A percentile compares a stretch with the other conserved stretches of the same genome.
Conservation (phyloP, 108 stramenopile species). For the Aureococcus anophagefferens region DNA sequence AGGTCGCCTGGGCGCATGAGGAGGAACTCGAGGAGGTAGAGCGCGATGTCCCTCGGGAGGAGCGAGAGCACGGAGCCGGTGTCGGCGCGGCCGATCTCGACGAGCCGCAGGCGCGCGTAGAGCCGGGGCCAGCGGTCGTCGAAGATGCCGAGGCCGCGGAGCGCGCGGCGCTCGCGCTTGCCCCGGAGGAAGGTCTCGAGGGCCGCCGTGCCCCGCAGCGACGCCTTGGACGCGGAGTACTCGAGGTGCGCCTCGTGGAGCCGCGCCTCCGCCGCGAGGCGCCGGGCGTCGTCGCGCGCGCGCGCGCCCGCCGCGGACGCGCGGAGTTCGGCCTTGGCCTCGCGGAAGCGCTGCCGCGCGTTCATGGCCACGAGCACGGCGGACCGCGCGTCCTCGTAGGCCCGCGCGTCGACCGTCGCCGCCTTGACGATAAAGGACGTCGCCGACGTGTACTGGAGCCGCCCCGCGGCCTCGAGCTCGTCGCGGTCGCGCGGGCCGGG, state of each 20-base stretch:
- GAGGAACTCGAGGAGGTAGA: too few relatives aligned
- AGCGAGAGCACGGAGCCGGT: too few relatives aligned
- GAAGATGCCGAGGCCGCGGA: background rate
- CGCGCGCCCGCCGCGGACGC: background rate
- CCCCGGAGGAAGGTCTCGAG: background rate
- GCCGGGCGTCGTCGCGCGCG: too few relatives aligned
- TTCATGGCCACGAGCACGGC: background rate
- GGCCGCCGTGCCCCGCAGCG: background rate
- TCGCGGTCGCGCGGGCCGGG: too few relatives aligned
- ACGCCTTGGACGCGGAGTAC: too few relatives aligned
- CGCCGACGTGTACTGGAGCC: background rate
- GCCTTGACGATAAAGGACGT: background rate
- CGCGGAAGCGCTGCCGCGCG: background rate
- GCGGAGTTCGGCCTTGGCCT: background rate
- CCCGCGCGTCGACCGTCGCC: background rate
- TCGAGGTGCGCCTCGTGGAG: too few relatives aligned
- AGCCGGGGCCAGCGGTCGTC: background rate
- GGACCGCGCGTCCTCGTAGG: background rate
- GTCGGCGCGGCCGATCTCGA: too few relatives aligned
- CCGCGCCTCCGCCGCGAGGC: background rate
- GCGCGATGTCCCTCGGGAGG: too few relatives aligned
- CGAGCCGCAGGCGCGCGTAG: background rate
- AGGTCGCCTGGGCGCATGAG: too few relatives aligned
- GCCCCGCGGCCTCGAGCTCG: too few relatives aligned
- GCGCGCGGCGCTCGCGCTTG: background rate